Percentiles rank a stretch among this genome's conserved stretches.
Conservation (phyloP, 75 land plant species). For the Picea sitchensis region DNA sequence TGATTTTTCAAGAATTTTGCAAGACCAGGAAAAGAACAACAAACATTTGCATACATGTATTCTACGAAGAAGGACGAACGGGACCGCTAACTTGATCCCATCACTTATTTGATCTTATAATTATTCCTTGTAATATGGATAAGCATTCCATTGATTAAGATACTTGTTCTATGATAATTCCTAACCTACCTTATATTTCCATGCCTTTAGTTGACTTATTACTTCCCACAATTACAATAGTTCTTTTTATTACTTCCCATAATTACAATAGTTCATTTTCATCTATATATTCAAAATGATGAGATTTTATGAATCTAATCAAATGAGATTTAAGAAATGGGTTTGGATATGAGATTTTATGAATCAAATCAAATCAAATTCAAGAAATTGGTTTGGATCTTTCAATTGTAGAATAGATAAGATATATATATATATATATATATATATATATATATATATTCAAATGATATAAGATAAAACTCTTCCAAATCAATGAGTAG, state of each 20-base stretch:
- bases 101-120: no score
- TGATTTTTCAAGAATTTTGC: no score
- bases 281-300: conserved; percentile 10
- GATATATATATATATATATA: background rate
- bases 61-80: no score
- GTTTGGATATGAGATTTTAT: background rate
- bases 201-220: conserved; percentile 14
- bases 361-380: background rate
- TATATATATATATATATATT: background rate
- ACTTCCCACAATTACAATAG: background rate
- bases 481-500: no score
- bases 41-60: no score
- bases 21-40: no score
- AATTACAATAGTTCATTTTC: conserved; percentile 15
- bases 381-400: background rate
- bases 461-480: background rate
- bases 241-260: no score
- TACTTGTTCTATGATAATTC: no score
- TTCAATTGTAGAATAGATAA: background rate
- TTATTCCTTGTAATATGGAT: no score
- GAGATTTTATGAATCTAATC: background rate
- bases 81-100: no score
- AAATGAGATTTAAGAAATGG: background rate
- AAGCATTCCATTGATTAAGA: no score
- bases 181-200: no score